Evolutionary conservation across 306 rosid species (phyloP).

Genomic region (Abrus pulchellus): DNA sequence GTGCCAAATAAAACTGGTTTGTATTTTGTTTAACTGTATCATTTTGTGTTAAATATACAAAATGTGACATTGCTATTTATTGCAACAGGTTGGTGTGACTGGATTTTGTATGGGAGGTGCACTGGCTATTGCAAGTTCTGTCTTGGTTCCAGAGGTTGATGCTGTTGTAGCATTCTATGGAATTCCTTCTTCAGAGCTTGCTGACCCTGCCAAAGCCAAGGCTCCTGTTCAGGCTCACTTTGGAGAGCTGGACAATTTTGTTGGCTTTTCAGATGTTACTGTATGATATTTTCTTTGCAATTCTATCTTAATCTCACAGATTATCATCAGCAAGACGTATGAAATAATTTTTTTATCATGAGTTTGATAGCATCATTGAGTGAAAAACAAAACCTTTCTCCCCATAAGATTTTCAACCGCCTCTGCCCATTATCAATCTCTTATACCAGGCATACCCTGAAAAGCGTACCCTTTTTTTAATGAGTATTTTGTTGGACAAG

Average conservation of each 20-base stretch:
- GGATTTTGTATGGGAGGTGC: slow-evolving; percentile 99
- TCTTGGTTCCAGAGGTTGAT: slow-evolving; percentile 77
- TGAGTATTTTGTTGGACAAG: neutral
- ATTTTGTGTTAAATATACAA: neutral
- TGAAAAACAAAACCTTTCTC: neutral
- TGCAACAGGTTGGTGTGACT: slow-evolving; percentile 81
- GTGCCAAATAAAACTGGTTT: neutral
- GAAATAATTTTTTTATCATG: neutral
- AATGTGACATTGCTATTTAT: slow-evolving; percentile 26
- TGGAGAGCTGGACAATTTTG: slow-evolving; percentile 81
- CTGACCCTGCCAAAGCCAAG: slow-evolving; percentile 86
- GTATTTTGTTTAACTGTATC: neutral
- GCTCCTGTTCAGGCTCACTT: slow-evolving; percentile 94
- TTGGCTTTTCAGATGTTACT: slow-evolving; percentile 87
- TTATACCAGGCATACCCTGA: neutral
- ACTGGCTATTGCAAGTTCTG: slow-evolving; percentile 91
- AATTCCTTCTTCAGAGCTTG: slow-evolving; percentile 82
- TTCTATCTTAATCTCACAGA: neutral
- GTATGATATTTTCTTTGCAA: slow-evolving; percentile 51
- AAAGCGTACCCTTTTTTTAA: neutral
- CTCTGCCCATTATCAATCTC: neutral
- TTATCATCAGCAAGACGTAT: neutral
- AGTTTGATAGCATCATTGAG: slow-evolving; percentile 9
- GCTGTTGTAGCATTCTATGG: slow-evolving; percentile 93
- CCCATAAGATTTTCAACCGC: neutral